Evolutionary conservation across 257 asterid species (phyloP), one percentile per base, ranked within the genome.

Genomic region (Fraxinus quadrangulata): DNA sequence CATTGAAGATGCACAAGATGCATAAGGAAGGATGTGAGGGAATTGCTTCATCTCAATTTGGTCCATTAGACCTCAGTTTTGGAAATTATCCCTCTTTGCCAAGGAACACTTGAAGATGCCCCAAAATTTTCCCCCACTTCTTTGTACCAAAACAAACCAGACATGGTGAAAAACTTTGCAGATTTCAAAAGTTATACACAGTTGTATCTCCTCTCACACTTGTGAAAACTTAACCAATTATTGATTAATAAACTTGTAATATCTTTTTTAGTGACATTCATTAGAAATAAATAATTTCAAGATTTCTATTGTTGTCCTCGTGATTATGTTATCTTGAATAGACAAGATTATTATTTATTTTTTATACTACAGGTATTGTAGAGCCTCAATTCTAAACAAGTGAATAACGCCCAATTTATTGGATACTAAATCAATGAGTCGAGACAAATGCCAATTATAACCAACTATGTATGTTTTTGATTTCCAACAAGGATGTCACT

Each of bases 61-160:
- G 78, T 26, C 79, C 77, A 12, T 67, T 81, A 47, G 88, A 81
- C 87, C 86, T 68, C n/a, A 82, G 78, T 81, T 88, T 88, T 79
- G 90, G 86, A 72, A 67, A 66, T 63, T 75, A 31, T 71, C 85
- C 90, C 67, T 79, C 87, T 36, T 71, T 82, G 81, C 90, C 92
- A 75, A 77, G 72, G 83, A 83, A 72, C 85, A 85, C 49, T 71
- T 86, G 88, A 87, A 86, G 78, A 84, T 78, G 80, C 70, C 67
- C 47, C 71, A 47, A 42, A 7, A 67, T 1, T 26, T 74, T 49
- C 9, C 21, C 36, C 17, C 42, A 9, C 37, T 21, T 16, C 49
- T 17, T 77, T 83, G 84, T 83, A 79, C 73, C 72, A 75, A 47
- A 51, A 59, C 49, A 59, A 72, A 39, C 45, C 56, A 67, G 73